phyloP scores from a whole-genome alignment of 495 filamentous ascomycete species.

The Penicillium coffeae region DNA sequence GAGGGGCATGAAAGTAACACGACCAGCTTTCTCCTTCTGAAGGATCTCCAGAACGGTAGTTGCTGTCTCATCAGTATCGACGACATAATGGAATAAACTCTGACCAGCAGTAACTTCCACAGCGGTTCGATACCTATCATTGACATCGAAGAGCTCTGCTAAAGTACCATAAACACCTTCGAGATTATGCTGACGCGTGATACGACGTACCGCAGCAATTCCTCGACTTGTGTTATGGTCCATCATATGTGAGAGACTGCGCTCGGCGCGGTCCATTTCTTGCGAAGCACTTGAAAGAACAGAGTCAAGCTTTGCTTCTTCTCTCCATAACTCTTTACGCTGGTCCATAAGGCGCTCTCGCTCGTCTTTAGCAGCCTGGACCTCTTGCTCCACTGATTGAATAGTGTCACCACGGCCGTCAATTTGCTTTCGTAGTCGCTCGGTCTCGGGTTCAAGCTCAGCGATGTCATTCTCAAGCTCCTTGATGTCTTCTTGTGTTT shows the following conservation, averaged over 20 bases:
- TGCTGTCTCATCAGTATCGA: slow-evolving; percentile 87
- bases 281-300: slow-evolving; percentile 67
- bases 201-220: slow-evolving; percentile 71
- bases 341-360: slow-evolving; percentile 80
- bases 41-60: slow-evolving; percentile 75
- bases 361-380: slow-evolving; percentile 75
- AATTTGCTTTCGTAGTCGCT: slow-evolving; percentile 64
- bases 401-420: slow-evolving; percentile 74
- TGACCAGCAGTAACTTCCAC: slow-evolving; percentile 91
- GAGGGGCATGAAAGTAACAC: slow-evolving; percentile 92
- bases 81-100: slow-evolving; percentile 94
- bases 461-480: slow-evolving; percentile 67
- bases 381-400: slow-evolving; percentile 63
- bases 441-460: slow-evolving; percentile 67
- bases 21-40: slow-evolving; percentile 73
- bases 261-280: slow-evolving; percentile 73
- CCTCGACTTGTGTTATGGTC: slow-evolving; percentile 81
- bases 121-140: slow-evolving; percentile 80
- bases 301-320: slow-evolving; percentile 80
- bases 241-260: slow-evolving; percentile 77
- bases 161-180: slow-evolving; percentile 90
- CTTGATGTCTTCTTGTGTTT: slow-evolving; percentile 81
- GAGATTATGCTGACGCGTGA: slow-evolving; percentile 72
- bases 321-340: slow-evolving; percentile 83
- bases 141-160: slow-evolving; percentile 82